phyloP scores from a whole-genome alignment of 2,329 filamentous ascomycete genomes.

The Westerdykella aurantiaca region DNA sequence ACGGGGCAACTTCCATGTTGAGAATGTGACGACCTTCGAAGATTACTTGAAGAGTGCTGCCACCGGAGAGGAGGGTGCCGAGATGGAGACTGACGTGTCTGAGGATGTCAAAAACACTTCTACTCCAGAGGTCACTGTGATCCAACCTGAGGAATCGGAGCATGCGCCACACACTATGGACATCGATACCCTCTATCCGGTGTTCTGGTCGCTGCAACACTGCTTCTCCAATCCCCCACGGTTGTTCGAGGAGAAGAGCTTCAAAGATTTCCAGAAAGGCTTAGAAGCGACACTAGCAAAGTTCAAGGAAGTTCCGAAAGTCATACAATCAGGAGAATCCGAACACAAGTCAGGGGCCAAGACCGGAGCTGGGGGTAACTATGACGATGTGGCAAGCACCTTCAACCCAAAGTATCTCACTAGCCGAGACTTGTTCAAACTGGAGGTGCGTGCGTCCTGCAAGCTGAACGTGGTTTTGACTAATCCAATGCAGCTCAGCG shows the following conservation, averaged over 20 bases:
- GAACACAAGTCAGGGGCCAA: slow-evolving; percentile 54
- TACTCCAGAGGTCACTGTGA: slow-evolving; percentile 18
- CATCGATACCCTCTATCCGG: slow-evolving; percentile 71
- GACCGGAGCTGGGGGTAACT: slow-evolving; percentile 66
- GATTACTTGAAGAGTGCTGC: slow-evolving; percentile 42
- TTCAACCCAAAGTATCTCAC: slow-evolving; percentile 99
- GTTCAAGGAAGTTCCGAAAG: slow-evolving; percentile 66
- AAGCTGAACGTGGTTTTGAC: slow-evolving; percentile 16
- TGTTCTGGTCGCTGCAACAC: slow-evolving; percentile 91
- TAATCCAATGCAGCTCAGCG: slow-evolving; percentile 62
- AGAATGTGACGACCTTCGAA: slow-evolving; percentile 87
- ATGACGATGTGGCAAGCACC: slow-evolving; percentile 60
- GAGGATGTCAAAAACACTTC: slow-evolving; percentile 17
- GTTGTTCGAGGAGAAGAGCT: slow-evolving; percentile 66
- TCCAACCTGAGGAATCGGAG: slow-evolving; percentile 42
- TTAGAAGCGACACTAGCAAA: slow-evolving; percentile 61
- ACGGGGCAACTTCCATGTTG: slow-evolving; percentile 88
- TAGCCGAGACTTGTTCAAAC: slow-evolving; percentile 90
- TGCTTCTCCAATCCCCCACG: slow-evolving; percentile 85
- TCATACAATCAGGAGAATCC: slow-evolving; percentile 63
- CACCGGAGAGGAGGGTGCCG: slow-evolving; percentile 32
- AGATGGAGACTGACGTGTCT: slow-evolving; percentile 28
- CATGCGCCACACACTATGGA: slow-evolving; percentile 51
- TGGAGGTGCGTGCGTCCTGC: slow-evolving; percentile 60
- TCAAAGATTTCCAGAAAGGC: slow-evolving; percentile 59